Evolutionary conservation across 1,139 yeast genomes (phyloP).

Genomic region (Ogataea hybrid): DNA sequence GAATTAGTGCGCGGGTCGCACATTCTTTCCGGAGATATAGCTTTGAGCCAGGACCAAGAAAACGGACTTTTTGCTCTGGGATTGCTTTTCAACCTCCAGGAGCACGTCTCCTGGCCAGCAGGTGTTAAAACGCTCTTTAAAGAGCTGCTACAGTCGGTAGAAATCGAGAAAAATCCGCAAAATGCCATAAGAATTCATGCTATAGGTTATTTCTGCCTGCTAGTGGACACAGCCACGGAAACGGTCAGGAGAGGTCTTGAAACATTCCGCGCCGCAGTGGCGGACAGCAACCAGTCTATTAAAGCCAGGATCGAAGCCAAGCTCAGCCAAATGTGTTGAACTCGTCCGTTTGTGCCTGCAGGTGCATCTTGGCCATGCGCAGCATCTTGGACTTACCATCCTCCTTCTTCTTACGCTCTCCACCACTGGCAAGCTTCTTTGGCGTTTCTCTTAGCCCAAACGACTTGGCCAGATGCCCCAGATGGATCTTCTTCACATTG

Average conservation of each 20-base stretch:
- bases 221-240: constrained; percentile 6
- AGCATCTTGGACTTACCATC: constrained; percentile 71
- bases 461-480: constrained; percentile 94
- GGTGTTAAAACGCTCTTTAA: not conserved
- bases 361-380: constrained; percentile 72
- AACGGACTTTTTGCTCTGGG: constrained; percentile 17
- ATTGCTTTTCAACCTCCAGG: constrained; percentile 10
- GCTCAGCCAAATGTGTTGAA: constrained; percentile 52
- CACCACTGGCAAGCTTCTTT: constrained; percentile 42
- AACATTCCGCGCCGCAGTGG: constrained; percentile 10
- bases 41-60: constrained; percentile 5
- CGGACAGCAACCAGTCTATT: constrained; percentile 7
- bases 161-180: constrained; percentile 6
- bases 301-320: constrained; percentile 6
- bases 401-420: constrained; percentile 46
- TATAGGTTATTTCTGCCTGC: constrained; percentile 23
- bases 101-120: constrained; percentile 2
- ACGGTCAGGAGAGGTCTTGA: constrained; percentile 10
- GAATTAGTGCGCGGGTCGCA: constrained; percentile 11
- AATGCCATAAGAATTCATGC: constrained; percentile 18
- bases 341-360: constrained; percentile 62
- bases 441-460: constrained; percentile 96
- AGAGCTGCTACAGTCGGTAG: constrained; percentile 1
- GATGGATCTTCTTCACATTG: constrained; percentile 76
- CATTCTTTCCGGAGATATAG: constrained; percentile 7